Percentiles rank a stretch among this genome's conserved stretches.
Conservation (phyloP, 805 yeast species). For the Saturnispora quitensis region DNA sequence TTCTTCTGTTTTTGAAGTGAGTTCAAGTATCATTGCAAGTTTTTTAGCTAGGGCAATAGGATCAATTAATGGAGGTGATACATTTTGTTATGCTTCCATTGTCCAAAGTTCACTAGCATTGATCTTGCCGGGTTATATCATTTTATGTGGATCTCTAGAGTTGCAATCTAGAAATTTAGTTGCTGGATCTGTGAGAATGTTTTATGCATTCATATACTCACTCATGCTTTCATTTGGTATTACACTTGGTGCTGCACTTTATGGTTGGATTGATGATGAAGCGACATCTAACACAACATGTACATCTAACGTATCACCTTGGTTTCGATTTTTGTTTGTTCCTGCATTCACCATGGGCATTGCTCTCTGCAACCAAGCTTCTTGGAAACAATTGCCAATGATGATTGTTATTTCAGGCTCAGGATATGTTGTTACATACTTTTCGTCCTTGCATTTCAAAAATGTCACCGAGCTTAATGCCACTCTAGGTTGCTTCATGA, state of each 20-base stretch:
- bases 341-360: slow-evolving; percentile 55
- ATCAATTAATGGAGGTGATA: slow-evolving; percentile 52
- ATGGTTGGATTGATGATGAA: slow-evolving; percentile 85
- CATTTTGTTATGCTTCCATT: slow-evolving; percentile 79
- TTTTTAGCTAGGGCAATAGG: slow-evolving; percentile 87
- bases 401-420: slow-evolving; percentile 70
- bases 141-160: slow-evolving; percentile 86
- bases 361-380: slow-evolving; percentile 80
- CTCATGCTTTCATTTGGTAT: slow-evolving; percentile 88
- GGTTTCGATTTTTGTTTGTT: slow-evolving; percentile 63
- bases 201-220: slow-evolving; percentile 90
- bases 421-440: slow-evolving; percentile 56
- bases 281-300: slow-evolving; percentile 64
- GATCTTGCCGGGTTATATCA: slow-evolving; percentile 90
- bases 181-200: slow-evolving; percentile 94
- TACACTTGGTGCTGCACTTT: slow-evolving; percentile 85
- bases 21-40: slow-evolving; percentile 78
- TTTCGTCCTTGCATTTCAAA: slow-evolving; percentile 61
- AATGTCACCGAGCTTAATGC: slow-evolving; percentile 70
- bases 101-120: slow-evolving; percentile 87
- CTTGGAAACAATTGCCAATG: slow-evolving; percentile 70
- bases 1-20: slow-evolving; percentile 87
- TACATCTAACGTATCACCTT: slow-evolving; percentile 41
- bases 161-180: slow-evolving; percentile 83
- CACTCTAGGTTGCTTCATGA: slow-evolving; percentile 82